Evolutionary conservation across 306 rosid genomes (phyloP).

Genomic region (Notholithocarpus densiflorus): DNA sequence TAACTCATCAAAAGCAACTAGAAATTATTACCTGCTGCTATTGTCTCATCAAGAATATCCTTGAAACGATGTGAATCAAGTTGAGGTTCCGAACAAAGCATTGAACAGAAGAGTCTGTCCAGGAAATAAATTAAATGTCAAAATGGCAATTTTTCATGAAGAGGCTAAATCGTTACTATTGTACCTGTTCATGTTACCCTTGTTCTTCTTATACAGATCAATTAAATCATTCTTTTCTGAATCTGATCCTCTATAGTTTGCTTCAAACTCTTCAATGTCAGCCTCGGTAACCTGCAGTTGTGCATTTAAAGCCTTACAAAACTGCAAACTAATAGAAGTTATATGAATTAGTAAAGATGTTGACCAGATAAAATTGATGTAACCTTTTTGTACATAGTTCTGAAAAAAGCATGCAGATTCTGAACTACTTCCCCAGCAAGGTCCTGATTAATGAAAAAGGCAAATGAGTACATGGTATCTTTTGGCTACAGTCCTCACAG

Average conservation of each 20-base stretch:
- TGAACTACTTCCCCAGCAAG: constrained; percentile 72
- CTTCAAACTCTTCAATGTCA: constrained; percentile 85
- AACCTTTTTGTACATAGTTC: constrained; percentile 70
- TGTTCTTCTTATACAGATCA: constrained; percentile 54
- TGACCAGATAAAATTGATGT: neutral
- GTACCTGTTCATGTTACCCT: constrained; percentile 87
- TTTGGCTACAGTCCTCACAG: neutral
- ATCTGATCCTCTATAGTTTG: constrained; percentile 77
- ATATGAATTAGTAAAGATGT: constrained; percentile 2
- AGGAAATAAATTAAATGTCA: constrained; percentile 11
- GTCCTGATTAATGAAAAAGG: constrained; percentile 53
- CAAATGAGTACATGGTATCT: neutral
- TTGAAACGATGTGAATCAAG: constrained; percentile 81
- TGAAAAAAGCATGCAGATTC: constrained; percentile 57
- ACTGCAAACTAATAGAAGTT: neutral
- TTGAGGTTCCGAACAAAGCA: constrained; percentile 92
- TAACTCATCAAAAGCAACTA: constrained; percentile 5
- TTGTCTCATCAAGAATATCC: constrained; percentile 73
- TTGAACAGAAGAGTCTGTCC: constrained; percentile 85
- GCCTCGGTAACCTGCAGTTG: constrained; percentile 71
- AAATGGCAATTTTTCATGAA: constrained; percentile 17
- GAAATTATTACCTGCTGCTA: constrained; percentile 59
- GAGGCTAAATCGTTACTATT: neutral
- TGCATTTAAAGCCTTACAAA: neutral
- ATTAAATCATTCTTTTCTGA: constrained; percentile 80